Evolutionary conservation across 176 grass and related monocot genomes (phyloP), one percentile per base, ranked within the genome.

Genomic region (Oryza meyeriana): DNA sequence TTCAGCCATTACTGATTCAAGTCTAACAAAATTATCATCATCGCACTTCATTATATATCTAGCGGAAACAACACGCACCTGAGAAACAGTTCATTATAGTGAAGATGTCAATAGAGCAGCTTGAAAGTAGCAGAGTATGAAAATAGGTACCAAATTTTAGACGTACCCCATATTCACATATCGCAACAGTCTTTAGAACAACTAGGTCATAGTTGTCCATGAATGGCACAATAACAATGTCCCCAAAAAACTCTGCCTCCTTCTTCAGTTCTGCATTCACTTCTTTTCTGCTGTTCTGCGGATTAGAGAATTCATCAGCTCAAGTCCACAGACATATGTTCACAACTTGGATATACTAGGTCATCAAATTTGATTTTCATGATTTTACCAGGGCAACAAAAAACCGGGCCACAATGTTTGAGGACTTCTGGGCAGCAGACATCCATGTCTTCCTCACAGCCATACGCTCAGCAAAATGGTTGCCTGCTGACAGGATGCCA

Each of bases 401-500:
- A 86, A 98, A 98, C 6, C 93, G 84, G 26, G 90, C 86, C 9
- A 98, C 89, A 1, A 98, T 64, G 84, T 95, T 91, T 0, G 72
- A 81, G 24, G 92, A 89, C 86, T 75, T 77, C 42, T 84, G 84
- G 5, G 90, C 88, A 77, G 91, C 76, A 41, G 89, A 89, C 89
- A 99, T 99, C 97, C 97, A 99, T 76, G 97, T 91, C 82, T 95
- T 99, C 36, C 97, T 93, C 16, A 85, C 93, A 8, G 97, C 89
- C 97, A 99, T 99, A 30, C 97, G 97, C 83, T 99, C 97, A 29
- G 89, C 93, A 85, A 99, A 99, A 79, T 96, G 97, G 77, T 99
- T 99, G 42, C 93, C 93, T 2, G 97, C 97, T 70, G 97, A 99
- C 34, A 99, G 85, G 64, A 99, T 99, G 66, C 97, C 97, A 4